Evolutionary conservation across 495 filamentous ascomycete genomes (phyloP), one percentile per base, ranked within the genome.

Genomic region (Neurospora sublineolata): DNA sequence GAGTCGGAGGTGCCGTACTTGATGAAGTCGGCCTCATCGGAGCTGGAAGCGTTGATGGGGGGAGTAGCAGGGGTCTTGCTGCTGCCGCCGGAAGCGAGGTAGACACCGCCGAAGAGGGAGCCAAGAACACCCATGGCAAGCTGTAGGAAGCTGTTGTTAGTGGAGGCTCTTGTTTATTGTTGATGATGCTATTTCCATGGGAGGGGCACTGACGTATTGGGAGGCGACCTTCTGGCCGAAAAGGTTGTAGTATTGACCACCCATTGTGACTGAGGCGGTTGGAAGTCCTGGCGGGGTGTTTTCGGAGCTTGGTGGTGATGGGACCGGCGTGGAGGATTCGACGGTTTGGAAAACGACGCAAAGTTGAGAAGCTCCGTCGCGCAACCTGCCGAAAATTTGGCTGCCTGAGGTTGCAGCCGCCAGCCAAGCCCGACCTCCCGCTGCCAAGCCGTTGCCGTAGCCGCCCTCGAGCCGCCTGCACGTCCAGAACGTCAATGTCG

Each of bases 21-120:
- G 86, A 99, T 95, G 84, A 97, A 99, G 76, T 90, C 89, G 85
- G 96, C 94, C 87, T 99, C 94, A 79, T 97, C 94, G 79, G 93
- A 90, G 84, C 89, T 94, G 72, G 85, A 84, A 60, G 94, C 94
- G 81, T 94, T 91, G 86, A 97, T 93, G 37, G 93, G 92, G 71
- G 94, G 94, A 72, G 87, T 87, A 78, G 80, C 81, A 69, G 86
- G 75, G 81, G 89, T 82, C 83, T 89, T 88, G 82, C 87, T 87
- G 76, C 86, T 83, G 75, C 93, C 91, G 71, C 89, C 78, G 75
- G 85, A 78, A 38, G 86, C 81, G 70, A 86, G 74, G 68, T 81
- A 88, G 72, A 80, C 77, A 72, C 86, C 86, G 76, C 83, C 87
- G 78, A 91, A 89, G 27, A 90, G 77, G 37, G 88, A 82, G 77